Percentiles rank a stretch among this genome's conserved stretches.
Conservation (phyloP, 2,329 filamentous ascomycete species). For the Beauveria rudraprayagi region DNA sequence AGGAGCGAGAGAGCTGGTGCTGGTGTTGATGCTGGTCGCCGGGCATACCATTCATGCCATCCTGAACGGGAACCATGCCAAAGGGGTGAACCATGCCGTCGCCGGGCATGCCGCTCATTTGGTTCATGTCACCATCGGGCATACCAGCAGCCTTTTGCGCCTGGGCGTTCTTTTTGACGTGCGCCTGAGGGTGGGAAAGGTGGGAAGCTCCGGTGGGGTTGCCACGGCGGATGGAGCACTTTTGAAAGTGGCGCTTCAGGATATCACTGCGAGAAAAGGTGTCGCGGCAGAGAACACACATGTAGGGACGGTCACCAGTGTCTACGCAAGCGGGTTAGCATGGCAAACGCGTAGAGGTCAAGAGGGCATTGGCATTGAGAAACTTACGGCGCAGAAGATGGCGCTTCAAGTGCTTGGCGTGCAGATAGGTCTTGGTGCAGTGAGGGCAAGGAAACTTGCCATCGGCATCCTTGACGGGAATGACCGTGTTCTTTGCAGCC, state of each 20-base stretch:
- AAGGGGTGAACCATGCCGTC: slow-evolving; percentile 52
- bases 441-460: slow-evolving; percentile 98
- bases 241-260: slow-evolving; percentile 97
- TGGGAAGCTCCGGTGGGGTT: slow-evolving; percentile 94
- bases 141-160: slow-evolving; percentile 48
- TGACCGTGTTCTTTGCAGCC: slow-evolving; percentile 68
- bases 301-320: slow-evolving; percentile 95
- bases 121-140: slow-evolving; percentile 47
- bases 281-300: slow-evolving; percentile 95
- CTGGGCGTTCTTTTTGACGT: slow-evolving; percentile 69
- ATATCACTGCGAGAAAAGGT: slow-evolving; percentile 98
- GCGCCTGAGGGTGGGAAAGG: slow-evolving; percentile 83
- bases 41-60: slow-evolving; percentile 52
- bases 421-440: slow-evolving; percentile 96
- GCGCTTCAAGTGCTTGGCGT: slow-evolving; percentile 94
- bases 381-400: slow-evolving; percentile 91
- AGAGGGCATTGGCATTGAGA: slow-evolving; percentile 16
- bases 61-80: slow-evolving; percentile 46
- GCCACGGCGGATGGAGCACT: slow-evolving; percentile 92
- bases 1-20: slow-evolving; percentile 53
- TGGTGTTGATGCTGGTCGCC: slow-evolving; percentile 56
- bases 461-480: slow-evolving; percentile 90
- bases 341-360: background rate
- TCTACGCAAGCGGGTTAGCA: slow-evolving; percentile 43
- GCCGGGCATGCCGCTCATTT: slow-evolving; percentile 51